phyloP scores from a whole-genome alignment of 257 asterid species.

The Primulina eburnea region DNA sequence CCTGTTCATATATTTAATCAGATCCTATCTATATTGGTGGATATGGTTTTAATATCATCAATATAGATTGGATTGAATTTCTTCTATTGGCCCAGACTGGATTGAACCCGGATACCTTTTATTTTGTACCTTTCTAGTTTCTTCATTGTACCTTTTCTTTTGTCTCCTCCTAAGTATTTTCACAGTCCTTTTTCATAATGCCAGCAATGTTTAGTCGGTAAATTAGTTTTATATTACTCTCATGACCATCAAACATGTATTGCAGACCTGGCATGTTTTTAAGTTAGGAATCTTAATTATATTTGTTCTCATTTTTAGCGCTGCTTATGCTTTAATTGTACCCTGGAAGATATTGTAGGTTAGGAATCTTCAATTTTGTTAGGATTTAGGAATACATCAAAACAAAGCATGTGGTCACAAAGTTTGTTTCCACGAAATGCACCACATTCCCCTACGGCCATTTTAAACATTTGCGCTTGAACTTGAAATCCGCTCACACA shows the following conservation, averaged over 20 bases:
- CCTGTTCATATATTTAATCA: too few species aligned
- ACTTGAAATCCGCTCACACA: background rate
- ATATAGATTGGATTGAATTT: background rate
- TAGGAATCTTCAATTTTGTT: too few species aligned
- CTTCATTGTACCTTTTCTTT: background rate
- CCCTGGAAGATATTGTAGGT: too few species aligned
- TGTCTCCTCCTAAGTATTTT: background rate
- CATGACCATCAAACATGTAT: background rate
- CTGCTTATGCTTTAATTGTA: background rate
- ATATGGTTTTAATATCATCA: background rate
- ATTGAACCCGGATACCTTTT: background rate
- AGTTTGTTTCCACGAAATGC: too few species aligned
- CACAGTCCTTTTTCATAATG: too few species aligned
- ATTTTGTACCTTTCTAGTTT: background rate
- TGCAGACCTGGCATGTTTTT: background rate
- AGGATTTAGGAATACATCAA: too few species aligned
- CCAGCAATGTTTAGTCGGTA: background rate
- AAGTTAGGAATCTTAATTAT: too few species aligned
- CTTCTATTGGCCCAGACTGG: background rate
- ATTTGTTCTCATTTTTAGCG: too few species aligned
- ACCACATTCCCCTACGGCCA: too few species aligned
- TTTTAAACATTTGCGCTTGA: background rate
- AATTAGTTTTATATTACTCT: background rate
- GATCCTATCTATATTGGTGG: background rate
- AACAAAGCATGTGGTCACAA: too few species aligned